Percentiles rank a stretch among this genome's conserved stretches.
phyloP scores from a whole-genome alignment of 208 protist species.

The Phytomonas sp. region DNA sequence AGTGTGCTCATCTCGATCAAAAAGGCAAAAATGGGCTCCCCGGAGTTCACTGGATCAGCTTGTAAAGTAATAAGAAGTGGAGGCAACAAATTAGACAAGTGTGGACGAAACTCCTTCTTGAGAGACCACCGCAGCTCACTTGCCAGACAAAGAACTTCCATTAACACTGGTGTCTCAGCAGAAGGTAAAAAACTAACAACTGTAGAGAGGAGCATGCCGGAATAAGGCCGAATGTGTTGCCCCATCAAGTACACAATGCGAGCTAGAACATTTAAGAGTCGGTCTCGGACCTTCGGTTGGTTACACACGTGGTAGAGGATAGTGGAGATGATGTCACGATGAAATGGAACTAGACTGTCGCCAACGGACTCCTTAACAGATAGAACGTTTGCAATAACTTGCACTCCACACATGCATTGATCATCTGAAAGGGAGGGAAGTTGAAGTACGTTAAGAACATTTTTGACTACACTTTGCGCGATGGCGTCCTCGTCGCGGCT shows the following conservation, averaged over 20 bases:
- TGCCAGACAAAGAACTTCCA: slow-evolving; percentile 59
- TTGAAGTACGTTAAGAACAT: slow-evolving; percentile 70
- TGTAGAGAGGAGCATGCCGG: slow-evolving; percentile 46
- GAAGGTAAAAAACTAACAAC: slow-evolving; percentile 44
- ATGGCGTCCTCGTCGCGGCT: slow-evolving; percentile 48
- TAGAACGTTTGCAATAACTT: slow-evolving; percentile 65
- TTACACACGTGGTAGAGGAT: slow-evolving; percentile 51
- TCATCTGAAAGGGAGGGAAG: slow-evolving; percentile 76
- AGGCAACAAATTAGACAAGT: slow-evolving; percentile 57
- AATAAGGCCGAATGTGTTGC: slow-evolving; percentile 60
- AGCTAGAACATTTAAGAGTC: slow-evolving; percentile 48
- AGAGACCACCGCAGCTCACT: slow-evolving; percentile 59
- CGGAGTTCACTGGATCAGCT: slow-evolving; percentile 35
- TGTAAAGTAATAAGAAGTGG: slow-evolving; percentile 56
- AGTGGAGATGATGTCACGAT: slow-evolving; percentile 53
- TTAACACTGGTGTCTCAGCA: slow-evolving; percentile 49
- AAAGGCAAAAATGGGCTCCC: slow-evolving; percentile 68
- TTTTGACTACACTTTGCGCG: slow-evolving; percentile 61
- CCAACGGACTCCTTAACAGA: slow-evolving; percentile 47
- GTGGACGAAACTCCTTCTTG: slow-evolving; percentile 78
- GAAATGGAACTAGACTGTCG: slow-evolving; percentile 38
- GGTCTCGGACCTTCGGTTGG: slow-evolving; percentile 54
- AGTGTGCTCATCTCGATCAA: slow-evolving; percentile 63
- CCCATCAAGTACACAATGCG: slow-evolving; percentile 47
- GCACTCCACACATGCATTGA: slow-evolving; percentile 68